These are phyloP conservation scores for Rosellinia necatrix DNA, from an alignment of 2,329 filamentous ascomycete species.

Conservation along the genomic window DNA sequence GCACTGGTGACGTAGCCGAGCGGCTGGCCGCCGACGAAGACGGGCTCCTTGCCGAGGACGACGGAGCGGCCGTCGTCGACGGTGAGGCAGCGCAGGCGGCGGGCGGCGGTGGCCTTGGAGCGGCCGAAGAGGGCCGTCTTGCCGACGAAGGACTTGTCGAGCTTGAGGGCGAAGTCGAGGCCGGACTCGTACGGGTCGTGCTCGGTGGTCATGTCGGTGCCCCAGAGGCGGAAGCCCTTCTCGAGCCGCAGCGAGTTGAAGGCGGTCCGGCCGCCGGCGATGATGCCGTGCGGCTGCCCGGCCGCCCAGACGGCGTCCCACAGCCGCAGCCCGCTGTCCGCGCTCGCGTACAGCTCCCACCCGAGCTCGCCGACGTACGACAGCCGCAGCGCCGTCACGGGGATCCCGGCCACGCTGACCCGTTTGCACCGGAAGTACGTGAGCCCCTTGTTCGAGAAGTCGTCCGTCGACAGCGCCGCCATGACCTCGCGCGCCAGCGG, in stretches of 20 bases:
- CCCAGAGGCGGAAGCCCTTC: slow-evolving; percentile 26
- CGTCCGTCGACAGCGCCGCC: slow-evolving; percentile 11
- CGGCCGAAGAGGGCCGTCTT: slow-evolving; percentile 21
- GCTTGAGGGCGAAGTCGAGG: slow-evolving; percentile 27
- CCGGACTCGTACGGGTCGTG: slow-evolving; percentile 27
- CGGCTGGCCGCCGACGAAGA: slow-evolving; percentile 21
- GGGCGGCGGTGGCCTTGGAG: slow-evolving; percentile 7
- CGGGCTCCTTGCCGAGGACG: slow-evolving; percentile 26
- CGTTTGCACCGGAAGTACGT: slow-evolving; percentile 26
- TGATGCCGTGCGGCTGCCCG: slow-evolving; percentile 23
- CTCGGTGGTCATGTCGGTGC: slow-evolving; percentile 27
- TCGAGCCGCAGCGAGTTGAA: slow-evolving; percentile 28
- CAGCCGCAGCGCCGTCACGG: slow-evolving; percentile 20
- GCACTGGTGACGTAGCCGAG: slow-evolving; percentile 26
- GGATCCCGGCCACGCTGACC: slow-evolving; percentile 25
- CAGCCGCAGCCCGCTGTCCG: slow-evolving; percentile 23
- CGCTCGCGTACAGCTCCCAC: slow-evolving; percentile 29
- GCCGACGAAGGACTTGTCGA: slow-evolving; percentile 28
- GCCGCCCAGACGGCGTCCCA: slow-evolving; percentile 27
- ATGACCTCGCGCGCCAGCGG: slow-evolving; percentile 23
- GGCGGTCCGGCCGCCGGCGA: slow-evolving; percentile 23
- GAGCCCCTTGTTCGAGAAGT: slow-evolving; percentile 27
- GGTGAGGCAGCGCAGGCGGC: slow-evolving; percentile 20
- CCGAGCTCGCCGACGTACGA: slow-evolving; percentile 26
- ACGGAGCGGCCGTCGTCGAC: slow-evolving; percentile 25